Base-by-base conservation (phyloP, 2,329 filamentous ascomycete species). In the Neofusicoccum sp. region DNA sequence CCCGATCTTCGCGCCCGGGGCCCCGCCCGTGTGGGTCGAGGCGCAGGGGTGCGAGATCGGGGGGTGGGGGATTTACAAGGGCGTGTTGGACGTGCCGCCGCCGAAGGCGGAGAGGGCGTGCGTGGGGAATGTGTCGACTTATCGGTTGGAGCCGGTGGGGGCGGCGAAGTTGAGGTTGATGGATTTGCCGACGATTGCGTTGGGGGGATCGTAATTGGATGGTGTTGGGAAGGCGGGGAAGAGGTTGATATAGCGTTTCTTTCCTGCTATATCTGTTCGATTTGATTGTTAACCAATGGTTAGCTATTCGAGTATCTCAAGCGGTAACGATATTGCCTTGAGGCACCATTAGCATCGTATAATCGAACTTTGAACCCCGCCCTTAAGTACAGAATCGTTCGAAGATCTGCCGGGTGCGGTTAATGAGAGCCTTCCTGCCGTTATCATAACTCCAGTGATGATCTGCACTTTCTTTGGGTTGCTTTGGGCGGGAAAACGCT, bases 161-260 rank as follows among this genome's bases (percentile, higher is more conserved):
- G 69, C 68, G 56, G 71, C 74, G 64, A 77, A 77, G 70, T 59
- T 76, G 52, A 70, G 75, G 67, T 71, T 78, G 69, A 70, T 69
- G 31, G 75, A 77, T 65, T 67, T 79, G 62, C 74, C 76, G 61
- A 34, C 6, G 28, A 29, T 44, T 9, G 37, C 54, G 7, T 9
- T 62, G 37, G 22, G 6, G 2, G 44, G 9, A 2, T 22, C 22
- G 22, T 22, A 22, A 22, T 1, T 22, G 22, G 22, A 22, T 22
- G 22, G n/a, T n/a, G n/a, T n/a, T n/a, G n/a, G n/a, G n/a, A n/a
- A 11, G 8, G n/a, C 8, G 45, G 12, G 7, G 6, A 29, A 11
- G n/a, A 73, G 16, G 22, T 22, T 22, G 22, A 22, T 22, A 22
- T 22, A 22, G 22, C 22, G 22, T 22, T 22, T 22, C 22, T 22